A percentile compares a stretch with the other conserved stretches of the same genome.
These are phyloP conservation scores for Xylariaceae sp. DNA, from an alignment of 2,329 filamentous ascomycete species.

Conservation along the genomic window DNA sequence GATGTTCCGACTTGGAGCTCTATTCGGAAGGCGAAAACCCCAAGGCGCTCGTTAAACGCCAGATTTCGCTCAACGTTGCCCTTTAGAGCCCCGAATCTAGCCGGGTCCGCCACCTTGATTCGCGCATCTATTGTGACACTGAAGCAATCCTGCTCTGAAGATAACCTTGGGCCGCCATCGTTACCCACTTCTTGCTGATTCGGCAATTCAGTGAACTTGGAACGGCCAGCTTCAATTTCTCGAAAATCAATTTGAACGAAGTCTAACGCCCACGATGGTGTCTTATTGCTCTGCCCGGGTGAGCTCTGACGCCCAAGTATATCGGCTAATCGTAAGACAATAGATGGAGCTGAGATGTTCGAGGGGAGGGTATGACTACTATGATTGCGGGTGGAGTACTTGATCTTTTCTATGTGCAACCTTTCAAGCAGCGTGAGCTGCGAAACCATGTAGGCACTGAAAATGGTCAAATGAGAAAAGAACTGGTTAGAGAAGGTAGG, in stretches of 20 bases:
- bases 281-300: conserved; percentile 13
- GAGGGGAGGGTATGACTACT: conserved; percentile 38
- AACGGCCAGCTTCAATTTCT: conserved; percentile 34
- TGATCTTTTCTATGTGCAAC: conserved; percentile 42
- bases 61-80: conserved; percentile 58
- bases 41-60: conserved; percentile 54
- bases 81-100: conserved; percentile 52
- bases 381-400: conserved; percentile 33
- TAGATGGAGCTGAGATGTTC: conserved; percentile 44
- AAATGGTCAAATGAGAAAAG: conserved; percentile 49
- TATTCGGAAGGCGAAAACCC: conserved; percentile 61
- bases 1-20: conserved; percentile 55
- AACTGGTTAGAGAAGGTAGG: conserved; percentile 46
- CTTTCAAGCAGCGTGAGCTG: conserved; percentile 48
- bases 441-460: conserved; percentile 48
- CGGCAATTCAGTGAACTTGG: not conserved
- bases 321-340: conserved; percentile 48
- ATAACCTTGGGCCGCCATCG: not conserved
- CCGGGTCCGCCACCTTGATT: conserved; percentile 50
- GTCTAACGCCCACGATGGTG: conserved; percentile 54
- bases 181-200: not conserved
- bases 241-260: conserved; percentile 56
- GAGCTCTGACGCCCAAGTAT: conserved; percentile 28
- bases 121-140: conserved; percentile 48
- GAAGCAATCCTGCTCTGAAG: conserved; percentile 26